Evolutionary conservation across 331 rosid species (phyloP).

Genomic region (Saraca asoca): DNA sequence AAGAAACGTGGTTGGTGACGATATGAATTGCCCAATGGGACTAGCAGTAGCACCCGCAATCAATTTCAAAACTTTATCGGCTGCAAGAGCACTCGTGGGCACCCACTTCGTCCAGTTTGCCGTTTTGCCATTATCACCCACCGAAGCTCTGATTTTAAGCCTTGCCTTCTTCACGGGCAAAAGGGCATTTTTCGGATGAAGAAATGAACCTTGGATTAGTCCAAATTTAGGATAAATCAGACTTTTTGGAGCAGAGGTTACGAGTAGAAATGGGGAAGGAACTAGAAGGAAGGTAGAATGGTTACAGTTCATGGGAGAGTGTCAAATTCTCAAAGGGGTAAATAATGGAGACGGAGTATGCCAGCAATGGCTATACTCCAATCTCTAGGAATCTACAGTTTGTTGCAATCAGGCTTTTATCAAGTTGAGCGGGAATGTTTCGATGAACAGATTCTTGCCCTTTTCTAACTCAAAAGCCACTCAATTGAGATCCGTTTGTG

Average conservation of each 20-base stretch:
- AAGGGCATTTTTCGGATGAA: conserved; percentile 30
- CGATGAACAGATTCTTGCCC: no score
- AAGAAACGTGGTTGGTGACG: conserved; percentile 83
- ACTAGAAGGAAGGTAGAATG: conserved; percentile 42
- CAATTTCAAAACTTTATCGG: conserved; percentile 73
- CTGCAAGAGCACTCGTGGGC: conserved; percentile 61
- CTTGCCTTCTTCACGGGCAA: conserved; percentile 27
- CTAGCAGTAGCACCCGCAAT: conserved; percentile 90
- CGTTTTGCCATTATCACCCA: conserved; percentile 38
- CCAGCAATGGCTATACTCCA: conserved; percentile 4
- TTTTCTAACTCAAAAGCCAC: no score
- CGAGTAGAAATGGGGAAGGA: conserved; percentile 35
- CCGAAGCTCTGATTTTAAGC: conserved; percentile 57
- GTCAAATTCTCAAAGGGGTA: neutral
- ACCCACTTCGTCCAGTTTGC: conserved; percentile 66
- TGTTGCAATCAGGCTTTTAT: neutral
- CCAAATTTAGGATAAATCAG: conserved; percentile 34
- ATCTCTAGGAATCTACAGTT: neutral
- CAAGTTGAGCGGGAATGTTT: conserved; percentile 39
- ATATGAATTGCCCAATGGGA: conserved; percentile 86
- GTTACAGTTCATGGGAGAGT: conserved; percentile 55
- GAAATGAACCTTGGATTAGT: conserved; percentile 5
- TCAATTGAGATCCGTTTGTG: no score
- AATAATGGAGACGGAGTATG: neutral
- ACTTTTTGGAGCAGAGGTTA: conserved; percentile 21